These are phyloP conservation scores for Fusarium sp. DNA, from an alignment of 2,329 filamentous ascomycete species.

Conservation along the genomic window DNA sequence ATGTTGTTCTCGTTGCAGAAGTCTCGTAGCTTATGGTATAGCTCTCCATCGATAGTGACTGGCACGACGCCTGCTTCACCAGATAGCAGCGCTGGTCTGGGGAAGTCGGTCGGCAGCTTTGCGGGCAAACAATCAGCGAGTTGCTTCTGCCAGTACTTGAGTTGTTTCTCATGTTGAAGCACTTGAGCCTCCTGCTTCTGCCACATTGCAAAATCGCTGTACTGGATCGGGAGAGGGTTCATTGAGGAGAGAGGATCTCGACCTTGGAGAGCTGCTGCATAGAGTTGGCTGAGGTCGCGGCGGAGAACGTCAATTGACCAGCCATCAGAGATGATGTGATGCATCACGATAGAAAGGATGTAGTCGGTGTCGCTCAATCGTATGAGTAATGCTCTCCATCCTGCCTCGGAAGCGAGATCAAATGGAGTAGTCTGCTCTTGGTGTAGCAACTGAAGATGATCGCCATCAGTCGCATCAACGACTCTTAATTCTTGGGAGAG, in stretches of 20 bases:
- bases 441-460: background rate
- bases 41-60: conserved; percentile 7
- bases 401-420: background rate
- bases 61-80: conserved; percentile 18
- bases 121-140: conserved; percentile 32
- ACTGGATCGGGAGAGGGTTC: conserved; percentile 40
- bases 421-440: background rate
- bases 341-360: conserved; percentile 46
- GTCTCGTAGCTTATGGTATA: conserved; percentile 14
- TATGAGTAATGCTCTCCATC: conserved; percentile 15
- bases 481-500: conserved; percentile 13
- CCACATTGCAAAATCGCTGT: conserved; percentile 46
- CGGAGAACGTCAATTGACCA: conserved; percentile 46
- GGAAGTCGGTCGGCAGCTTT: conserved; percentile 30
- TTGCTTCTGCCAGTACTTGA: conserved; percentile 42
- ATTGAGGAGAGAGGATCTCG: background rate
- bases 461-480: conserved; percentile 70
- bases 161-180: conserved; percentile 33
- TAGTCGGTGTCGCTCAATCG: conserved; percentile 28
- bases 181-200: conserved; percentile 36
- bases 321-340: conserved; percentile 48
- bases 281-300: conserved; percentile 39
- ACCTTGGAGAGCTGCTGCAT: conserved; percentile 12
- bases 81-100: conserved; percentile 27
- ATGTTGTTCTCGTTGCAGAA: conserved; percentile 23